Evolutionary conservation across 257 asterid genomes (phyloP).

Genomic region (Rubia yunnanensis): DNA sequence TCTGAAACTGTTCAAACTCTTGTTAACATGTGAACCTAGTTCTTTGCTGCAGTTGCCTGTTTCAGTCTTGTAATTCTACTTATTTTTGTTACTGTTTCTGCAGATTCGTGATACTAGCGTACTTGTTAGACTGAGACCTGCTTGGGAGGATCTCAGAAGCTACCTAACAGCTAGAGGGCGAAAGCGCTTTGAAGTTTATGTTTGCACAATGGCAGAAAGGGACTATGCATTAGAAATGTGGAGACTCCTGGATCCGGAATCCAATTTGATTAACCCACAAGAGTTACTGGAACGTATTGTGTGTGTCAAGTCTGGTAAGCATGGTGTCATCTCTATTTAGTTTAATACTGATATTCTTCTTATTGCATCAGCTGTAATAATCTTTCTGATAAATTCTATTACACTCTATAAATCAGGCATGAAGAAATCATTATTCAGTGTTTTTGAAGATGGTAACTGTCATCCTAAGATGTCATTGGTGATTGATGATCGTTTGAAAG

Average conservation of each 20-base stretch:
- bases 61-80: not conserved
- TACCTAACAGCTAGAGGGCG: constrained; percentile 92
- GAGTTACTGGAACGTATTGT: constrained; percentile 80
- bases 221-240: constrained; percentile 99
- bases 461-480: constrained; percentile 99
- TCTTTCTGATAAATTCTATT: not conserved
- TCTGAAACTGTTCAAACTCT: not conserved
- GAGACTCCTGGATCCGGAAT: constrained; percentile 95
- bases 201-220: constrained; percentile 98
- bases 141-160: constrained; percentile 89
- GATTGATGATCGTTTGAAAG: constrained; percentile 90
- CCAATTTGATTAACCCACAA: constrained; percentile 54
- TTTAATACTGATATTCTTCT: not conserved
- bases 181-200: constrained; percentile 92
- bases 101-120: constrained; percentile 97
- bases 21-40: not conserved
- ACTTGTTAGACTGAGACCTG: constrained; percentile 91
- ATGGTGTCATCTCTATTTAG: not conserved
- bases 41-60: not conserved
- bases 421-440: constrained; percentile 83
- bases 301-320: constrained; percentile 80
- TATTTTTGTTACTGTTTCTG: constrained; percentile 17
- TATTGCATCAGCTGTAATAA: no score
- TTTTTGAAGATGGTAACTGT: constrained; percentile 80
- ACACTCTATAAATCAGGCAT: constrained; percentile 39